Evolutionary conservation across 2,329 filamentous ascomycete genomes (phyloP).

Genomic region (Dendryphion nanum): DNA sequence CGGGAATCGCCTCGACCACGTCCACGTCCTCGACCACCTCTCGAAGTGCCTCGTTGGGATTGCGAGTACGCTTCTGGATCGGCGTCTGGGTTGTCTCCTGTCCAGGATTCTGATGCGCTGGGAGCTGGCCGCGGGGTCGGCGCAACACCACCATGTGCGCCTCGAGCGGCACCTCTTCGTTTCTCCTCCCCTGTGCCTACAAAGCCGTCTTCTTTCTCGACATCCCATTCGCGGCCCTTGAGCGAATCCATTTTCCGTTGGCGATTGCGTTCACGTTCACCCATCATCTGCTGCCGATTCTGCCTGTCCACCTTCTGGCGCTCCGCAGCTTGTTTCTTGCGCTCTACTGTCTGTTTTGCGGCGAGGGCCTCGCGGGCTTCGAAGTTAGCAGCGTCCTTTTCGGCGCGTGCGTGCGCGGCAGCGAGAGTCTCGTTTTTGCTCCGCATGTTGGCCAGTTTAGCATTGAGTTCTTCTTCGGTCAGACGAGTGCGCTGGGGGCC

Average conservation of each 20-base stretch:
- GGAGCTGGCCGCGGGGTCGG: not conserved
- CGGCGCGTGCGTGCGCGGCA: constrained; percentile 62
- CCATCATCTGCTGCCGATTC: constrained; percentile 60
- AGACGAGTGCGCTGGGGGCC: constrained; percentile 42
- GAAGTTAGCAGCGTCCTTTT: constrained; percentile 66
- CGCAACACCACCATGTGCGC: constrained; percentile 53
- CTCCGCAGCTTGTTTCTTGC: constrained; percentile 36
- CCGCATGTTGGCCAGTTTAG: constrained; percentile 60
- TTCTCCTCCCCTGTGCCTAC: constrained; percentile 40
- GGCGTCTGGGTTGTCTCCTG: not conserved
- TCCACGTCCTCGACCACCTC: constrained; percentile 32
- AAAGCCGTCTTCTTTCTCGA: constrained; percentile 60
- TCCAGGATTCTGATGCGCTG: too few species aligned
- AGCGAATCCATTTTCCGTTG: constrained; percentile 58
- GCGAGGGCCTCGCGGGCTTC: constrained; percentile 62
- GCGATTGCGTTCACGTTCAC: constrained; percentile 61
- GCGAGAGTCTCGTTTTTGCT: constrained; percentile 60
- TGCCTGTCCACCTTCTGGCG: constrained; percentile 47
- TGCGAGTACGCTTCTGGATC: constrained; percentile 2
- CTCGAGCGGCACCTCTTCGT: constrained; percentile 47
- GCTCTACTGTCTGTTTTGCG: constrained; percentile 47
- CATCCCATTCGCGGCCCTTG: constrained; percentile 62
- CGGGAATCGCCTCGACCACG: constrained; percentile 34
- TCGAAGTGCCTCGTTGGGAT: constrained; percentile 22
- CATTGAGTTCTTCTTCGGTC: constrained; percentile 62